Conservation (phyloP, 75 land plant species). For the Isoetes taiwanensis region DNA sequence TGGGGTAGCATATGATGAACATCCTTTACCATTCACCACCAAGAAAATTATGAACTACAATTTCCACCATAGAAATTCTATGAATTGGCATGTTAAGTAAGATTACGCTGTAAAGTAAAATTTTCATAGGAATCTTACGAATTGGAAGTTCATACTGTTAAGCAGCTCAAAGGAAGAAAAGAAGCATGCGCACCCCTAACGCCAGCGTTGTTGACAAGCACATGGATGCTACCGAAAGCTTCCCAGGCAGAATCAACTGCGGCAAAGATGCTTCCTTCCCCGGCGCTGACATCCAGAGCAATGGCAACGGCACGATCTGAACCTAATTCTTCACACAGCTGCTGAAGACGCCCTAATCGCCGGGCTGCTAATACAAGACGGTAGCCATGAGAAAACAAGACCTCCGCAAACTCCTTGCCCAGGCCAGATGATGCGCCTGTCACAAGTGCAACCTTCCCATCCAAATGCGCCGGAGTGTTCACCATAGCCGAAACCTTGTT, state of each 20-base stretch:
- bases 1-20: not conserved
- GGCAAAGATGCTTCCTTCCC: constrained; percentile 27
- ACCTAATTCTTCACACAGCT: constrained; percentile 33
- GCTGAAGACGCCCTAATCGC: constrained; percentile 28
- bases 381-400: constrained; percentile 47
- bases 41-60: too few relatives aligned
- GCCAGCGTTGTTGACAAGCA: constrained; percentile 70
- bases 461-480: too few relatives aligned
- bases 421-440: constrained; percentile 87
- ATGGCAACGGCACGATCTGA: constrained; percentile 20
- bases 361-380: constrained; percentile 48
- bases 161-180: not conserved
- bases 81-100: too few relatives aligned
- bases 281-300: constrained; percentile 37
- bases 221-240: constrained; percentile 46
- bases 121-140: too few relatives aligned
- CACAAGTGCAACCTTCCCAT: constrained; percentile 57
- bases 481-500: too few relatives aligned
- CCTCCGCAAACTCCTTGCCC: constrained; percentile 55
- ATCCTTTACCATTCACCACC: too few relatives aligned
- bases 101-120: too few relatives aligned
- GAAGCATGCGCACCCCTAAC: constrained; percentile 36
- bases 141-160: too few relatives aligned
- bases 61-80: too few relatives aligned
- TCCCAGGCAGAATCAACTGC: constrained; percentile 46